phyloP scores from a whole-genome alignment of 164 flowering plant genomes.

The Tinospora cordifolia region DNA sequence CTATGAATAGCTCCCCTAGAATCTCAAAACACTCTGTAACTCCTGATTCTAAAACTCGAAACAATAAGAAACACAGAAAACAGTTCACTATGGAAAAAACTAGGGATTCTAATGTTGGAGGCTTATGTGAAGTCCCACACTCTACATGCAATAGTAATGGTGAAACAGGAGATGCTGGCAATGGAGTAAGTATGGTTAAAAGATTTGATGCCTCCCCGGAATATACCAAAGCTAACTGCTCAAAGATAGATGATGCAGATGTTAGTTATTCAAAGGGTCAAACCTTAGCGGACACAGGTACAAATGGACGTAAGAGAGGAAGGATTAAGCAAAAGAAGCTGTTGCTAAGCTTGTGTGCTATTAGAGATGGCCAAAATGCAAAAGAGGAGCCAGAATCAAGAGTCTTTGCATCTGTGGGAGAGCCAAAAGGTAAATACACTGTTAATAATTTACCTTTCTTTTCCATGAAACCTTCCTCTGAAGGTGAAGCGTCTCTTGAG shows the following conservation, averaged over 20 bases:
- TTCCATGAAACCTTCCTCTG: constrained; percentile 29
- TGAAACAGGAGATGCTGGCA: constrained; percentile 20
- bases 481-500: constrained; percentile 28
- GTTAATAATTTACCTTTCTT: constrained; percentile 23
- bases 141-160: constrained; percentile 32
- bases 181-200: constrained; percentile 19
- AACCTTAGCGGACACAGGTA: constrained; percentile 21
- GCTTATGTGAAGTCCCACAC: constrained; percentile 19
- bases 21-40: constrained; percentile 40
- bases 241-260: constrained; percentile 33
- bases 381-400: constrained; percentile 30
- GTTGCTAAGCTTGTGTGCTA: constrained; percentile 53
- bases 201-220: constrained; percentile 26
- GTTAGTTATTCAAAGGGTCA: constrained; percentile 31
- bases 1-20: constrained; percentile 75
- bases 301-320: constrained; percentile 52
- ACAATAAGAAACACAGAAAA: constrained; percentile 42
- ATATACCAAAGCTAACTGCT: constrained; percentile 21
- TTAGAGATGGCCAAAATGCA: constrained; percentile 45
- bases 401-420: constrained; percentile 23
- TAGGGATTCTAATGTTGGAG: constrained; percentile 23
- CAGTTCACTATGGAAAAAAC: constrained; percentile 24
- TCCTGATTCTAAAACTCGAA: constrained; percentile 36
- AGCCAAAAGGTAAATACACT: constrained; percentile 24
- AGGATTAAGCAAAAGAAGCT: constrained; percentile 62